Evolutionary conservation across 352 stramenopile genomes (phyloP).

Genomic region (Phytopythium delawarense): DNA sequence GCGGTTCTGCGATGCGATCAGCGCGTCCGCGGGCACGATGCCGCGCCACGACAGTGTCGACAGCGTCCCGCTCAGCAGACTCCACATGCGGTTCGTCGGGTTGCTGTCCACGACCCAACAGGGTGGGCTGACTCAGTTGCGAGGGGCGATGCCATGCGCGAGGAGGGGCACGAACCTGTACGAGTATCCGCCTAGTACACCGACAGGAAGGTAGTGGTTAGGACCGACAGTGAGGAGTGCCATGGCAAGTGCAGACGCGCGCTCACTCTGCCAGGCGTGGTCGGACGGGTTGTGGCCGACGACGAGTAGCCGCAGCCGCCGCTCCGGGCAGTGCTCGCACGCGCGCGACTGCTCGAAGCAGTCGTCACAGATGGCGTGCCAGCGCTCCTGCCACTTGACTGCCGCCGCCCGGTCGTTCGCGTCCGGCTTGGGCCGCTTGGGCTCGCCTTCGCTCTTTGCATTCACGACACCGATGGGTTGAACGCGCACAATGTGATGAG

Average conservation of each 20-base stretch:
- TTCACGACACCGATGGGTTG: not conserved
- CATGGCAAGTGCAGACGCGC: not conserved
- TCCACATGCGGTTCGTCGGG: slow-evolving; percentile 89
- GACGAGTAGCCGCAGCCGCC: slow-evolving; percentile 72
- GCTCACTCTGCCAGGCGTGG: slow-evolving; percentile 80
- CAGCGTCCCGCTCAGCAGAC: slow-evolving; percentile 67
- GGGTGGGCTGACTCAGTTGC: not conserved
- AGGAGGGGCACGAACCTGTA: slow-evolving; percentile 35
- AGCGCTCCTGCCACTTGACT: slow-evolving; percentile 73
- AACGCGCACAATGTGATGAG: not conserved
- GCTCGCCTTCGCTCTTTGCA: not conserved
- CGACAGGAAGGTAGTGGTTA: not conserved
- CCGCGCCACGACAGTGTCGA: slow-evolving; percentile 50
- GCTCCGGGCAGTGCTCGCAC: slow-evolving; percentile 65
- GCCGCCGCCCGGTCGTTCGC: too few species aligned
- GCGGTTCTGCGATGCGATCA: slow-evolving; percentile 67
- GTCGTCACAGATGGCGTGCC: slow-evolving; percentile 65
- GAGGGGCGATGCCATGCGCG: too few species aligned
- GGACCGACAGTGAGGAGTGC: not conserved
- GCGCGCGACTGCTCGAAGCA: slow-evolving; percentile 49
- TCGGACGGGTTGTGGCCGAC: slow-evolving; percentile 89
- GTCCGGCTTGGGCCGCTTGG: slow-evolving; percentile 8
- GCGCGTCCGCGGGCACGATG: slow-evolving; percentile 49
- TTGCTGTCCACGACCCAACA: slow-evolving; percentile 40
- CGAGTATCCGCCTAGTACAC: slow-evolving; percentile 36